These are phyloP conservation scores for Bipolaris gigantea DNA, from an alignment of 2,329 filamentous ascomycete species.

Conservation along the genomic window DNA sequence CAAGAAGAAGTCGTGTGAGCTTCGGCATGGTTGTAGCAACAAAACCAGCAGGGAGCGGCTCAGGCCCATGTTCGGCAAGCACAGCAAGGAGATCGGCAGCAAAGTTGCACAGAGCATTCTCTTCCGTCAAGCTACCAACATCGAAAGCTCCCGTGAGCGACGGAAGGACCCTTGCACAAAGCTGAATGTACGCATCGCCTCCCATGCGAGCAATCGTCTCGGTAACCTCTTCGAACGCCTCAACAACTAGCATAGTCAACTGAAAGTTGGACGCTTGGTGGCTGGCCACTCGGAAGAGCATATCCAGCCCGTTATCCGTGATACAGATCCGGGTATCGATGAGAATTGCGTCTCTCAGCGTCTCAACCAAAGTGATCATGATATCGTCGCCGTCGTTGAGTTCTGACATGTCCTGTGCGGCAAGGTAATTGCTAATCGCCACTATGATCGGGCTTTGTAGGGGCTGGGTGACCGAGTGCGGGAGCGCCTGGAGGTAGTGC, in stretches of 20 bases:
- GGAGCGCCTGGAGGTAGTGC: slow-evolving; percentile 61
- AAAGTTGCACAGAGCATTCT: slow-evolving; percentile 82
- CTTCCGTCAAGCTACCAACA: slow-evolving; percentile 79
- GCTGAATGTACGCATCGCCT: slow-evolving; percentile 69
- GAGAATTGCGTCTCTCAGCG: slow-evolving; percentile 78
- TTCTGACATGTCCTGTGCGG: slow-evolving; percentile 77
- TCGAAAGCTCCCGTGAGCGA: slow-evolving; percentile 88
- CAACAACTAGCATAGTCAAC: slow-evolving; percentile 80
- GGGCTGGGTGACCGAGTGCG: slow-evolving; percentile 53
- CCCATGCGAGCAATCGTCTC: slow-evolving; percentile 65
- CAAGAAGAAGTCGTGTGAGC: slow-evolving; percentile 78
- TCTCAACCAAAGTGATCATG: slow-evolving; percentile 85
- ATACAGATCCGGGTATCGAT: slow-evolving; percentile 77
- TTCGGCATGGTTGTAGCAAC: slow-evolving; percentile 85
- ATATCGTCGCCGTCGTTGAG: slow-evolving; percentile 89
- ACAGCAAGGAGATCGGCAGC: slow-evolving; percentile 82
- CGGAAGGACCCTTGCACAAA: slow-evolving; percentile 85
- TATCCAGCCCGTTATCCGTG: slow-evolving; percentile 73
- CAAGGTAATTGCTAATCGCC: slow-evolving; percentile 71
- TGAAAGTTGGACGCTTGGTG: slow-evolving; percentile 90
- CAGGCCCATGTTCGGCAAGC: slow-evolving; percentile 77
- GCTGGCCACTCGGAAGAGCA: slow-evolving; percentile 86
- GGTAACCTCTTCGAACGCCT: slow-evolving; percentile 89
- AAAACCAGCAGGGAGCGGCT: slow-evolving; percentile 84
- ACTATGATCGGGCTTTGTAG: slow-evolving; percentile 64